These are phyloP conservation scores for Neopestalotiopsis sp. DNA, from an alignment of 2,329 filamentous ascomycete species.

Conservation along the genomic window DNA sequence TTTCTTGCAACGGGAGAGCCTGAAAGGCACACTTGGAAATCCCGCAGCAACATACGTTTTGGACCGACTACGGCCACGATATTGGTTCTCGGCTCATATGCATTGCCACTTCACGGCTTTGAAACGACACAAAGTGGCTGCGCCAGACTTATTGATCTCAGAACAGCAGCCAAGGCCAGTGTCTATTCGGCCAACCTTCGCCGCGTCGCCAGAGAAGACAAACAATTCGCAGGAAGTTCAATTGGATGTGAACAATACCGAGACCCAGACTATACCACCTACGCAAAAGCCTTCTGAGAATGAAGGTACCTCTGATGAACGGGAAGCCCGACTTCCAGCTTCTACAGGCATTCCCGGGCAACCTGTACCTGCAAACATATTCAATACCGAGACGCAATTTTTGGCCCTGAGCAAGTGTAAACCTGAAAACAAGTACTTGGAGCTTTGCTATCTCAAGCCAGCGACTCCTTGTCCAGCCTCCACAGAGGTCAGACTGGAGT, in stretches of 20 bases:
- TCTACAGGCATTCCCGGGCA: conserved; percentile 70
- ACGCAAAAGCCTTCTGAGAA: conserved; percentile 16
- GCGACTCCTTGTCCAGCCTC: conserved; percentile 32
- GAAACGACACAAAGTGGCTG: conserved; percentile 51
- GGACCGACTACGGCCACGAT: conserved; percentile 78
- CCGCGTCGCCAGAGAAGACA: conserved; percentile 15
- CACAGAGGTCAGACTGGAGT: conserved; percentile 64
- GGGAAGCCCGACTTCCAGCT: conserved; percentile 77
- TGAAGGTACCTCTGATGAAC: conserved; percentile 60
- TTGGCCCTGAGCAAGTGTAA: conserved; percentile 92
- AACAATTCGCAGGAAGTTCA: conserved; percentile 71
- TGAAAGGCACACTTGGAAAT: conserved; percentile 77
- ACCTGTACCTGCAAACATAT: conserved; percentile 73
- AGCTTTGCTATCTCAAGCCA: conserved; percentile 71
- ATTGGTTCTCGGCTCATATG: conserved; percentile 95
- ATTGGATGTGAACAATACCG: conserved; percentile 64
- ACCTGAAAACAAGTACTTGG: conserved; percentile 79
- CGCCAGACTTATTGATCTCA: not conserved
- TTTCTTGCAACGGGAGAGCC: conserved; percentile 77
- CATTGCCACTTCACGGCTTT: conserved; percentile 85
- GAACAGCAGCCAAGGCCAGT: not conserved
- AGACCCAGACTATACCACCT: conserved; percentile 16
- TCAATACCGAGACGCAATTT: conserved; percentile 82
- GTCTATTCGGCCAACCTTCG: conserved; percentile 29
- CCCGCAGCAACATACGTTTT: conserved; percentile 80